These are phyloP conservation scores for Cordyceps militaris DNA, from an alignment of 2,329 filamentous ascomycete genomes.

Conservation along the genomic window DNA sequence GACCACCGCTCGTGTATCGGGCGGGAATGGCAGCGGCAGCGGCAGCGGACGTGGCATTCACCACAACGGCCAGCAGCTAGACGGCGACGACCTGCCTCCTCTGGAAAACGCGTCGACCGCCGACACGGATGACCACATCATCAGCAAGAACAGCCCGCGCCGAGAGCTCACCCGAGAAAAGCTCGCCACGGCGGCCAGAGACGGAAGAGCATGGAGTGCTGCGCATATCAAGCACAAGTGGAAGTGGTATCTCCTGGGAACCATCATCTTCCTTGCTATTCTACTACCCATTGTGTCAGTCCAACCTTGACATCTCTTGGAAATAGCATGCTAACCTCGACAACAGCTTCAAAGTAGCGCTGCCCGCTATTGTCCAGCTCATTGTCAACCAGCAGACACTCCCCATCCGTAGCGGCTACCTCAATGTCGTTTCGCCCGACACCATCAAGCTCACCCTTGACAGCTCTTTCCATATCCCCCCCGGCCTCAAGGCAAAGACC, in stretches of 20 bases:
- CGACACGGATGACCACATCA: slow-evolving; percentile 2
- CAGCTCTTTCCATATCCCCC: slow-evolving; percentile 31
- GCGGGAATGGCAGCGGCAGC: neutral
- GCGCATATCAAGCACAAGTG: slow-evolving; percentile 36
- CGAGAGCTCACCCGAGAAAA: slow-evolving; percentile 24
- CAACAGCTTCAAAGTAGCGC: slow-evolving; percentile 37
- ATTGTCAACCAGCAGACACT: slow-evolving; percentile 36
- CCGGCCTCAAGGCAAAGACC: slow-evolving; percentile 26
- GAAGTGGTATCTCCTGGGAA: slow-evolving; percentile 36
- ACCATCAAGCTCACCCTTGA: slow-evolving; percentile 29
- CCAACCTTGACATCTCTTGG: neutral
- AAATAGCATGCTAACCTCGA: neutral
- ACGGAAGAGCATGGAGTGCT: slow-evolving; percentile 18
- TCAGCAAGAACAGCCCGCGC: slow-evolving; percentile 17
- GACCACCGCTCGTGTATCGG: neutral
- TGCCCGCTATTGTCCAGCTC: slow-evolving; percentile 39
- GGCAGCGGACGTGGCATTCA: neutral
- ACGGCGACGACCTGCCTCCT: neutral
- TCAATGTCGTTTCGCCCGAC: slow-evolving; percentile 27
- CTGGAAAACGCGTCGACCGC: slow-evolving; percentile 1
- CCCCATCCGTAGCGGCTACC: slow-evolving; percentile 29
- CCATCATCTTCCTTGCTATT: slow-evolving; percentile 19
- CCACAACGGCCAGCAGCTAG: neutral
- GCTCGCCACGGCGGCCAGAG: neutral
- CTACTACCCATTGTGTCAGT: slow-evolving; percentile 13